Conservation (phyloP, 257 asterid species). For the Solanum paucissectum region DNA sequence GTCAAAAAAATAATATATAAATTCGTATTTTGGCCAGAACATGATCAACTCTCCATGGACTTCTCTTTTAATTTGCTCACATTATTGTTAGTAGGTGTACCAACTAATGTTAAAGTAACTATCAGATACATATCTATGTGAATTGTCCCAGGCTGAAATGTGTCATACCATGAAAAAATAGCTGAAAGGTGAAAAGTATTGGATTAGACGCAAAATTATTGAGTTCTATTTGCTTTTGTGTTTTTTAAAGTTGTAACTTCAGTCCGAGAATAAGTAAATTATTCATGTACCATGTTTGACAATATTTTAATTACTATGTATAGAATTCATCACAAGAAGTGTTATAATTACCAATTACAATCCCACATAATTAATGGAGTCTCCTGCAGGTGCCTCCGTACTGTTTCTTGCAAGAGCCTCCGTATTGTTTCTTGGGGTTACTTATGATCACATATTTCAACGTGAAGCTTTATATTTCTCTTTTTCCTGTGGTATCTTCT, state of each 20-base stretch:
- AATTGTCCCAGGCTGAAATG: not conserved
- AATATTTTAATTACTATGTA: not conserved
- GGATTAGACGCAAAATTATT: not conserved
- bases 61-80: not conserved
- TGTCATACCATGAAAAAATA: not conserved
- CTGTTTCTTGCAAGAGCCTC: not conserved
- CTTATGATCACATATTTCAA: not conserved
- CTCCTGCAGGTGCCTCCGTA: not conserved
- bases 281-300: not conserved
- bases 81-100: not conserved
- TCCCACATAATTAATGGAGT: not conserved
- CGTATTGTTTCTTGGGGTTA: not conserved
- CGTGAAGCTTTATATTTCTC: constrained; percentile 78
- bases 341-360: not conserved
- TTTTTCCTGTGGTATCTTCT: constrained; percentile 90
- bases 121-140: not conserved
- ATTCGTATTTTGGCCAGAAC: not conserved
- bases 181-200: not conserved
- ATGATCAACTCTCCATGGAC: not conserved
- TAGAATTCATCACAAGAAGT: not conserved
- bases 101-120: not conserved
- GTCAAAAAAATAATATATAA: not conserved
- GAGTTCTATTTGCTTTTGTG: not conserved
- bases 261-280: not conserved
- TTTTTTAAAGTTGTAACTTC: not conserved